Conservation (phyloP, 192 early-diverging fungal species). For the Coemansia aciculifera region DNA sequence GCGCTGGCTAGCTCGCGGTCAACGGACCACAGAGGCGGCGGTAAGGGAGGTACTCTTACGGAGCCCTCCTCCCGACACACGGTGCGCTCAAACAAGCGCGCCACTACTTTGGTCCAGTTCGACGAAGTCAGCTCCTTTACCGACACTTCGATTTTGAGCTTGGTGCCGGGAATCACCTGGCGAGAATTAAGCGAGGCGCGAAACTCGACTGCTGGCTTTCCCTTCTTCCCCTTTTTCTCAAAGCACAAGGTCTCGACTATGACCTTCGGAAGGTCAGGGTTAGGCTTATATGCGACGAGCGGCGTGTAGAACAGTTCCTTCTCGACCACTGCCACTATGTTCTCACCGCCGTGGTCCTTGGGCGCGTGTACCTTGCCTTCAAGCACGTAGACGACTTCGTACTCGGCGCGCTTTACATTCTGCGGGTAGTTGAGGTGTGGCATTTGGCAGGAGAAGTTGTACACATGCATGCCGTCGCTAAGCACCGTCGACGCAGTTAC, state of each 20-base stretch:
- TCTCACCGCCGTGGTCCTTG: slow-evolving; percentile 26
- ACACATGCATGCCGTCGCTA: slow-evolving; percentile 50
- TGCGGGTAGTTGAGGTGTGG: slow-evolving; percentile 54
- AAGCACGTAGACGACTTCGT: slow-evolving; percentile 32
- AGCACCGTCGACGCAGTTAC: slow-evolving; percentile 43
- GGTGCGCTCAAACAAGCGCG: slow-evolving; percentile 45
- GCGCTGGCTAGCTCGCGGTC: slow-evolving; percentile 35
- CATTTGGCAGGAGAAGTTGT: slow-evolving; percentile 50
- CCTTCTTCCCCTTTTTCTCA: slow-evolving; percentile 49
- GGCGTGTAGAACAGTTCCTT: slow-evolving; percentile 44
- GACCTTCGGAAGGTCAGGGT: slow-evolving; percentile 13
- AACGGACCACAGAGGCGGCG: slow-evolving; percentile 36
- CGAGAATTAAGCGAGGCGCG: slow-evolving; percentile 21
- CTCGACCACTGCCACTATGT: slow-evolving; percentile 20
- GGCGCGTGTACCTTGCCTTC: slow-evolving; percentile 30
- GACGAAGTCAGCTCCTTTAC: slow-evolving; percentile 48
- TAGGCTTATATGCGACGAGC: slow-evolving; percentile 28
- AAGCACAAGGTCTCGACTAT: slow-evolving; percentile 42
- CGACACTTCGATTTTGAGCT: slow-evolving; percentile 37
- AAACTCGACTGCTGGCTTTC: slow-evolving; percentile 46
- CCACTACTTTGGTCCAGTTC: slow-evolving; percentile 40
- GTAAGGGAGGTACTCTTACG: slow-evolving; percentile 13
- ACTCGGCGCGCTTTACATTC: slow-evolving; percentile 29
- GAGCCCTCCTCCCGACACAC: slow-evolving; percentile 27
- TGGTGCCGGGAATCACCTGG: slow-evolving; percentile 39